Evolutionary conservation across 306 rosid genomes (phyloP), one percentile per base, ranked within the genome.

Genomic region (Calophaca sinica): DNA sequence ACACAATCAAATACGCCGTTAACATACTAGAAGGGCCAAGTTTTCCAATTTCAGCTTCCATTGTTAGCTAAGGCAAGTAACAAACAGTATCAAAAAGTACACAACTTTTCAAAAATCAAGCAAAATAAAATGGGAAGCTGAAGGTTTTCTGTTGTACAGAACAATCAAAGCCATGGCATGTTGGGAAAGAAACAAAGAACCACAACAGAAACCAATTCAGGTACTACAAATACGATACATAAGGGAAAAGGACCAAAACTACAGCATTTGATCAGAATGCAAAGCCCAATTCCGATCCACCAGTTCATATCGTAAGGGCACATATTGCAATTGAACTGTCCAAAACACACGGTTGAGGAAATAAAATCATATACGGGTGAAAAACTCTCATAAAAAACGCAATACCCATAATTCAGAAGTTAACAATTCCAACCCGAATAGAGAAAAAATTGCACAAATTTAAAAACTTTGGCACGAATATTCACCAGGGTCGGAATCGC

Each of bases 401-500:
- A 46, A 57, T 6, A 62, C 76, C 57, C 32, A 29, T 39, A 58
- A 13, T 48, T 36, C 28, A 38, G 13, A 61, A 59, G 12, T 15
- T 35, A 46, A 66, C 5, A 45, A 48, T 13, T n/a, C 14, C 50
- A 13, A 68, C 6, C 57, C 2, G n/a, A 63, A 48, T 14, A 11
- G 61, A 67, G 3, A 39, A 52, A 71, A 68, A 6, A 14, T 2
- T 28, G 44, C 35, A 14, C 1, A 67, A 73, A 64, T 54, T 66
- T 10, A 46, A 63, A 28, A 48, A 2, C 15, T 45, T 64, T 12
- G 1, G 39, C 6, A 32, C 9, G 54, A 62, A 48, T 7, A 59
- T 6, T 76, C 46, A 91, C 99, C 99, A 76, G 93, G 90, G 45
- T 96, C 98, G 3, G 89, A 87, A 67, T 96, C 99, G 75, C 89